A percentile compares a stretch with the other conserved stretches of the same genome.
Conservation (phyloP, 768 basidiomycete species). For the Grammothele lineata region DNA sequence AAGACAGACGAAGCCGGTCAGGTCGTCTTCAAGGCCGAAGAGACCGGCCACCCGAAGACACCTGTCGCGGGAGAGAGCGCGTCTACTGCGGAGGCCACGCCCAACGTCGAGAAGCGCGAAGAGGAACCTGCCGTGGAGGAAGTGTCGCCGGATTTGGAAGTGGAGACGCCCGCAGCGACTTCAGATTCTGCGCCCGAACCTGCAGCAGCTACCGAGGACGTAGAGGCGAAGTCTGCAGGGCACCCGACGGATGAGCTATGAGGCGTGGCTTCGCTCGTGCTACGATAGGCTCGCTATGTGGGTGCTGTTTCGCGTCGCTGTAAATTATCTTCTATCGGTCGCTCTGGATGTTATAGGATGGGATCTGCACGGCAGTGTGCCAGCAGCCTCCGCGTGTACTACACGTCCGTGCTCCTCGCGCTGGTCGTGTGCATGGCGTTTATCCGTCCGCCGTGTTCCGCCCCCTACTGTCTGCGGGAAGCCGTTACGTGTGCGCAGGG, state of each 20-base stretch:
- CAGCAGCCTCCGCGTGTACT: too few relatives aligned
- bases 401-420: too few relatives aligned
- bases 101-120: neutral
- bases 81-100: constrained; percentile 1
- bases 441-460: too few relatives aligned
- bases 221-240: neutral
- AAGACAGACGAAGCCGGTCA: constrained; percentile 24
- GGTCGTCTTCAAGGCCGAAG: constrained; percentile 16
- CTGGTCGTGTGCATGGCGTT: too few relatives aligned
- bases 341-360: neutral
- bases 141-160: neutral
- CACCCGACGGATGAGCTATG: constrained; percentile 11
- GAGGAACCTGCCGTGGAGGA: neutral
- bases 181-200: too few relatives aligned
- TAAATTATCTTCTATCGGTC: constrained; percentile 3
- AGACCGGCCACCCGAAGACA: constrained; percentile 20
- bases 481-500: too few relatives aligned
- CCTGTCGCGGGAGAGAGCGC: constrained; percentile 14
- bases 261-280: neutral
- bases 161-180: neutral
- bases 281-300: constrained; percentile 7
- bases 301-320: neutral
- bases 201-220: too few relatives aligned
- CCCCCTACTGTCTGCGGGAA: too few relatives aligned
- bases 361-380: neutral